Percentiles rank a stretch among this genome's conserved stretches.
phyloP scores from a whole-genome alignment of 2,329 filamentous ascomycete genomes.

The Trichoderma koningiopsis region DNA sequence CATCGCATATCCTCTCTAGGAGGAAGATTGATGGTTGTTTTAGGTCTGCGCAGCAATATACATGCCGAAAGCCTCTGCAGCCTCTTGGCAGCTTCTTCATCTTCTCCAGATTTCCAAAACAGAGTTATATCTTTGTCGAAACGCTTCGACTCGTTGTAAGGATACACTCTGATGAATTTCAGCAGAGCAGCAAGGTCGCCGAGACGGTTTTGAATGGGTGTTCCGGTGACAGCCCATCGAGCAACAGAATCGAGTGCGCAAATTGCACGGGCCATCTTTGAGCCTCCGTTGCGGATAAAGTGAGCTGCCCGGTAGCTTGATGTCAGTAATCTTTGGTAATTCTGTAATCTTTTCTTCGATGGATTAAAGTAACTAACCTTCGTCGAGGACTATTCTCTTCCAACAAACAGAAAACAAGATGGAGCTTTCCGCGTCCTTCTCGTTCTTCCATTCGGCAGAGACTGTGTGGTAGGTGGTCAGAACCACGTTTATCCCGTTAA shows the following conservation, averaged over 20 bases:
- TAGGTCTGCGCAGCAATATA: background rate
- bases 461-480: background rate
- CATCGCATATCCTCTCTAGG: background rate
- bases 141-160: background rate
- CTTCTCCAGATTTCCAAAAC: background rate
- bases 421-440: background rate
- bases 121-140: background rate
- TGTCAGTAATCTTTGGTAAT: too few species aligned
- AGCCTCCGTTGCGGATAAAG: slow-evolving; percentile 42
- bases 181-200: slow-evolving; percentile 46
- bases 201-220: slow-evolving; percentile 50
- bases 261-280: slow-evolving; percentile 41
- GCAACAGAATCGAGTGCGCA: slow-evolving; percentile 40
- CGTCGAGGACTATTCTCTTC: background rate
- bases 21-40: background rate
- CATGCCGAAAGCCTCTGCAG: background rate
- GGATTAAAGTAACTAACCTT: background rate
- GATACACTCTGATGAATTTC: slow-evolving; percentile 32
- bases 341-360: too few species aligned
- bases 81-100: background rate
- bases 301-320: too few species aligned
- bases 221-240: slow-evolving; percentile 52
- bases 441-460: background rate
- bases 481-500: background rate
- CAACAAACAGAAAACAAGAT: background rate